Base-by-base conservation (phyloP, 1,284 basidiomycete genomes). In the Ceratobasidium sp. region DNA sequence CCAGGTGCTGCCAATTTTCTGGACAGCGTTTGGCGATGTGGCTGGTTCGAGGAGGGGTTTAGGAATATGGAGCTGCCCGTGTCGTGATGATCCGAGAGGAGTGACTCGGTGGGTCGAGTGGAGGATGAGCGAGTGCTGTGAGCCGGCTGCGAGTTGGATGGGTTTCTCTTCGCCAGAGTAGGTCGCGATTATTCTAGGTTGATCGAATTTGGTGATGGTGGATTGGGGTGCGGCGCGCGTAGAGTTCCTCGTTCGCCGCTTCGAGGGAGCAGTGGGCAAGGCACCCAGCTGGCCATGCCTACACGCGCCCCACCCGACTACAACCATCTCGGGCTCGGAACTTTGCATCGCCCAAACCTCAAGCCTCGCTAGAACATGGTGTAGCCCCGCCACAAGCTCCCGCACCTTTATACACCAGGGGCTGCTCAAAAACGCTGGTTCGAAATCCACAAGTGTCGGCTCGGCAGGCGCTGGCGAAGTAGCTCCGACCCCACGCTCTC, bases 261-360 rank as follows among this genome's bases (percentile, higher is more conserved):
- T 58, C 80, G 61, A 64, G 76, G 51, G 76, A 64, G 77, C 19
- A 77, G 79, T 27, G 51, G 72, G 22, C 65, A 79, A 51, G 51
- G 78, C 74, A 24, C 91, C 92, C 0, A 94, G 85, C 78, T 95
- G 94, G 1, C 93, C 93, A 78, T 95, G 93, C 51, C 95, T 84
- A 29, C 88, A 86, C 2, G 89, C 85, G 4, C 95, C 95, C 95
- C 95, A 97, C 1, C 94, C 95, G 0, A 90, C 82, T 13, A 92
- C 77, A 41, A 85, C 75, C 54, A 81, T 77, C 16, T 65, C 63
- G 1, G 46, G 48, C 29, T 71, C n/a, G 11, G 19, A 11, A 76
- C 73, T 19, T 41, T 11, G 14, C 56, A 11, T 29, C 64, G 13
- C 9, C 69, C 24, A 27, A 8, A 76, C 34, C 3, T 66, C 66